phyloP scores from a whole-genome alignment of 345 rosid species.

The Combretum micranthum region DNA sequence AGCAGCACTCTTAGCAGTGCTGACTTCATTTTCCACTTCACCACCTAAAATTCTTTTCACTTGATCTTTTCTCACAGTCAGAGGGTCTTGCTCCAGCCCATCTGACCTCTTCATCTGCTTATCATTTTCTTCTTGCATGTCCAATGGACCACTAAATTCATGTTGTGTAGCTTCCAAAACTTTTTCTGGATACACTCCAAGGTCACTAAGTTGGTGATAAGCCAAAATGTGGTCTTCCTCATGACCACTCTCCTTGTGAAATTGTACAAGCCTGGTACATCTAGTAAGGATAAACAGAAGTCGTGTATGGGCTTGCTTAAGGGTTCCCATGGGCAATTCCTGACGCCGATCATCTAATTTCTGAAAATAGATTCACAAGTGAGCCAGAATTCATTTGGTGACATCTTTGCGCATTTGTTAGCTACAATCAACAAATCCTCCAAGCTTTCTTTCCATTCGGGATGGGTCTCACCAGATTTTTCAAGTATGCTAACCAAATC shows the following conservation, averaged over 20 bases:
- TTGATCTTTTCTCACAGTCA: slow-evolving; percentile 26
- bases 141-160: slow-evolving; percentile 40
- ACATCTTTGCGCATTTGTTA: slow-evolving; percentile 72
- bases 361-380: slow-evolving; percentile 85
- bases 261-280: slow-evolving; percentile 93
- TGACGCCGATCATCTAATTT: slow-evolving; percentile 84
- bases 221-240: slow-evolving; percentile 72
- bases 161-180: slow-evolving; percentile 50
- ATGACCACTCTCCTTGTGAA: slow-evolving; percentile 86
- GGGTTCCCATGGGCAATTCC: slow-evolving; percentile 80
- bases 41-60: slow-evolving; percentile 24
- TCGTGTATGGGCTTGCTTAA: slow-evolving; percentile 87
- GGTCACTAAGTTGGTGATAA: slow-evolving; percentile 81
- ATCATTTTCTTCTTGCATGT: slow-evolving; percentile 29
- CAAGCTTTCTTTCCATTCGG: slow-evolving; percentile 63
- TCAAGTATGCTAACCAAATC: slow-evolving; percentile 79
- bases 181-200: slow-evolving; percentile 85
- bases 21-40: slow-evolving; percentile 41
- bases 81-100: slow-evolving; percentile 23
- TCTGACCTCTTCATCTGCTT: slow-evolving; percentile 37
- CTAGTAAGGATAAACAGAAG: slow-evolving; percentile 90
- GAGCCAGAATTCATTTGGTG: slow-evolving; percentile 75
- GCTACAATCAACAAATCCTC: slow-evolving; percentile 87
- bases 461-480: slow-evolving; percentile 49
- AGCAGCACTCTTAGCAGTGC: slow-evolving; percentile 68